Conservation (phyloP, 2,329 filamentous ascomycete genomes). For the Xylariomycetidae sp. region DNA sequence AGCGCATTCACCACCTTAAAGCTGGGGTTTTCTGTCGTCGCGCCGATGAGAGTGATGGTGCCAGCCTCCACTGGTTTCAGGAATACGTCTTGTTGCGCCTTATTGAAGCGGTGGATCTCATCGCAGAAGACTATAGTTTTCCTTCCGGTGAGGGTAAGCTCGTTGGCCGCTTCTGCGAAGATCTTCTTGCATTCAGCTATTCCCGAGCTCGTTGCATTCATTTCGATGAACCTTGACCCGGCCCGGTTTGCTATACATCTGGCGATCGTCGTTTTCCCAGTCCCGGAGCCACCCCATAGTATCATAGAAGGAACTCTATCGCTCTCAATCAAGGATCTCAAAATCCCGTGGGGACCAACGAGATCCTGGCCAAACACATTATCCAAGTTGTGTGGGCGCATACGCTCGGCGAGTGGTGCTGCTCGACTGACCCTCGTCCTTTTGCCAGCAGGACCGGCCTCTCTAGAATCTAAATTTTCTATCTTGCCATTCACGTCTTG, state of each 20-base stretch:
- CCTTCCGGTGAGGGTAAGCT: conserved; percentile 74
- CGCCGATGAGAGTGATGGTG: conserved; percentile 85
- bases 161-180: conserved; percentile 77
- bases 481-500: conserved; percentile 18
- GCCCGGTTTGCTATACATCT: conserved; percentile 80
- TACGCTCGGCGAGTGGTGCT: conserved; percentile 86
- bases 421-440: conserved; percentile 65
- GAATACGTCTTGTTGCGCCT: conserved; percentile 92
- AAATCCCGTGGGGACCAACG: conserved; percentile 76
- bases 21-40: conserved; percentile 94
- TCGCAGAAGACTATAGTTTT: conserved; percentile 98
- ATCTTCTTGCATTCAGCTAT: conserved; percentile 90
- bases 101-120: conserved; percentile 90
- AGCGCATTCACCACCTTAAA: conserved; percentile 89
- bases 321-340: conserved; percentile 80
- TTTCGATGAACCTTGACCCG: conserved; percentile 85
- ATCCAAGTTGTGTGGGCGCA: conserved; percentile 80
- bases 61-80: conserved; percentile 88
- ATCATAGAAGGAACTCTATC: conserved; percentile 92
- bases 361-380: conserved; percentile 90
- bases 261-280: conserved; percentile 88
- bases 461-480: conserved; percentile 14
- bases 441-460: conserved; percentile 48
- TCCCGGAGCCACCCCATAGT: conserved; percentile 79
- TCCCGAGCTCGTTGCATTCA: conserved; percentile 87